Percentiles rank a stretch among this genome's conserved stretches.
These are phyloP conservation scores for Phycomyces nitens DNA, from an alignment of 192 early-diverging fungal genomes.

Conservation along the genomic window DNA sequence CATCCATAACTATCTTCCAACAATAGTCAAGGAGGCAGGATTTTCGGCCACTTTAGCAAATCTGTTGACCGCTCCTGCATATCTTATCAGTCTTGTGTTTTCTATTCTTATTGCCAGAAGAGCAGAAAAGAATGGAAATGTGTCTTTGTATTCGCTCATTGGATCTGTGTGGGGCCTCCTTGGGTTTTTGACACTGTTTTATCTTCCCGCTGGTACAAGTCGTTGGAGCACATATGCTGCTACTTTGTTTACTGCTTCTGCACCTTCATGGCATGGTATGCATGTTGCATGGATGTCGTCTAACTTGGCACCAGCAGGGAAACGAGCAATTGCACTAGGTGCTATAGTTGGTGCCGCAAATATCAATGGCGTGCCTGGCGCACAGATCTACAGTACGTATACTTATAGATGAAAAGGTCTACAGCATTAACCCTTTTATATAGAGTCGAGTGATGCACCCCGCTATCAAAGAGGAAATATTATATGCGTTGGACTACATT, in stretches of 20 bases:
- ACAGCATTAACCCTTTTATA: not conserved
- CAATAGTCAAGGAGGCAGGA: slow-evolving; percentile 14
- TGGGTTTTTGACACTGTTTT: slow-evolving; percentile 23
- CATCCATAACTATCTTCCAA: slow-evolving; percentile 13
- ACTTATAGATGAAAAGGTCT: not conserved
- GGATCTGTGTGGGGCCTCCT: slow-evolving; percentile 15
- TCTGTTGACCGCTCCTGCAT: slow-evolving; percentile 14
- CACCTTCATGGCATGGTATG: slow-evolving; percentile 27
- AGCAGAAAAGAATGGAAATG: slow-evolving; percentile 15
- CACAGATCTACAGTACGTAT: slow-evolving; percentile 22
- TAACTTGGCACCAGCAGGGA: slow-evolving; percentile 19
- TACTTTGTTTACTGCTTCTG: slow-evolving; percentile 17
- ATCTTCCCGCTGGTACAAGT: slow-evolving; percentile 29
- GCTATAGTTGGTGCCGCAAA: slow-evolving; percentile 24
- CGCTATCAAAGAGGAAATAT: slow-evolving; percentile 13
- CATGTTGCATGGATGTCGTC: slow-evolving; percentile 25
- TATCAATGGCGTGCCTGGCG: slow-evolving; percentile 18
- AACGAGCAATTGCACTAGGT: slow-evolving; percentile 15
- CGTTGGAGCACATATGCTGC: slow-evolving; percentile 19
- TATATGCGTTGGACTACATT: slow-evolving; percentile 1
- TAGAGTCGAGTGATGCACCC: slow-evolving; percentile 21
- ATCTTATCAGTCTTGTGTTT: slow-evolving; percentile 7
- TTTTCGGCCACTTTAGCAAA: slow-evolving; percentile 17
- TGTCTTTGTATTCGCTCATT: slow-evolving; percentile 12
- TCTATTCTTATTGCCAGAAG: slow-evolving; percentile 13